phyloP scores from a whole-genome alignment of 1,284 basidiomycete species.

The Kwoniella shivajii region DNA sequence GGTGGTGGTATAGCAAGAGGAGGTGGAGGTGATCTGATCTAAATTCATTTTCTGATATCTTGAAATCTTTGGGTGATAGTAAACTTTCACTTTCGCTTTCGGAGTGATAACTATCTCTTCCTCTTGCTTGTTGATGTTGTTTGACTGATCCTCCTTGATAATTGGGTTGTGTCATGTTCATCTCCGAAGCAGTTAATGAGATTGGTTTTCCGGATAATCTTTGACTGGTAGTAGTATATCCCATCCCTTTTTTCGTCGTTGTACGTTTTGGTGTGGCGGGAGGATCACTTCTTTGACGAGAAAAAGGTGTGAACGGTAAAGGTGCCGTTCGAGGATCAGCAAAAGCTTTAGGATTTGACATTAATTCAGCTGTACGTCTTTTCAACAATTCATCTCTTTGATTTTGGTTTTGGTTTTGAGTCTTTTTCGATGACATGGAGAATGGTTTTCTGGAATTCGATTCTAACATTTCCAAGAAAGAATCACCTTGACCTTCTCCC shows the following conservation, averaged over 20 bases:
- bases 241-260: not conserved
- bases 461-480: not conserved
- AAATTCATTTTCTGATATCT: not conserved
- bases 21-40: not conserved
- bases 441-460: not conserved
- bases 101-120: not conserved
- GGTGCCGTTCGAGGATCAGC: conserved; percentile 12
- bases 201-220: not conserved
- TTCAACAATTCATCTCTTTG: conserved; percentile 1
- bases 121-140: not conserved
- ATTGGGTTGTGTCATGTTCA: not conserved
- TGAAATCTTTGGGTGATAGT: not conserved
- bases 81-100: not conserved
- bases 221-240: not conserved
- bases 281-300: not conserved
- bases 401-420: not conserved
- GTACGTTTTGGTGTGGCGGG: not conserved
- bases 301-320: conserved; percentile 3
- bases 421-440: too few species aligned
- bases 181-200: not conserved
- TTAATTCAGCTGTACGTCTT: conserved; percentile 11
- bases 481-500: conserved; percentile 1
- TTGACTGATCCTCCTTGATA: too few species aligned
- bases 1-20: conserved; percentile 2
- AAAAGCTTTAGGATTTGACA: conserved; percentile 12